A percentile compares a stretch with the other conserved stretches of the same genome.
These are phyloP conservation scores for Diplotaxis tenuifolia DNA, from an alignment of 345 rosid genomes.

Conservation along the genomic window DNA sequence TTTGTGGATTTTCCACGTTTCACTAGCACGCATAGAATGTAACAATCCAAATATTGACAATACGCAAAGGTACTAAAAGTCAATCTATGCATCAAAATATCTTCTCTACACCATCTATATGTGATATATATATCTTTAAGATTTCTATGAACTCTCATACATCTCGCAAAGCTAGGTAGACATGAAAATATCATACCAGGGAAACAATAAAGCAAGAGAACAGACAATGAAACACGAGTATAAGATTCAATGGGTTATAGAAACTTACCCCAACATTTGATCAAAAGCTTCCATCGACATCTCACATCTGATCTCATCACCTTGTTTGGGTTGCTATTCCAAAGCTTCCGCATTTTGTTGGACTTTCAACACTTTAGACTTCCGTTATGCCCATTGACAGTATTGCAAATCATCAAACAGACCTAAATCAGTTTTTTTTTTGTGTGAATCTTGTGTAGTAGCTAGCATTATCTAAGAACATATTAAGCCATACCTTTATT, in stretches of 20 bases:
- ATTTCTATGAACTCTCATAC: not conserved
- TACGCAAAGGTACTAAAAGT: not conserved
- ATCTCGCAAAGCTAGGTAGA: not conserved
- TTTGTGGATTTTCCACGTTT: no score
- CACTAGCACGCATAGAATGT: not conserved
- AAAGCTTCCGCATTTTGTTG: not conserved
- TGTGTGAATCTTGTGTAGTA: not conserved
- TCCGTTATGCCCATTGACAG: not conserved
- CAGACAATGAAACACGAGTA: not conserved
- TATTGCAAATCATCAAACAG: not conserved
- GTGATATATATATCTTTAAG: not conserved
- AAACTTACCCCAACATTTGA: not conserved
- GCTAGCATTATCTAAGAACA: not conserved
- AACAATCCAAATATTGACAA: not conserved
- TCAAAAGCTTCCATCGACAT: not conserved
- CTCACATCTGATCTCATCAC: not conserved
- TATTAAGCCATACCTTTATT: not conserved
- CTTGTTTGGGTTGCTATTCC: not conserved
- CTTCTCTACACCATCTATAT: not conserved
- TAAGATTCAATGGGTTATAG: not conserved
- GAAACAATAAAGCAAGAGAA: not conserved
- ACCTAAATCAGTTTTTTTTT: not conserved
- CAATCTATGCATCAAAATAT: not conserved
- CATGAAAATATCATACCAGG: not conserved
- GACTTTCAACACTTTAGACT: not conserved